Base-by-base conservation (phyloP, 768 basidiomycete species). In the Collybia mongolica region DNA sequence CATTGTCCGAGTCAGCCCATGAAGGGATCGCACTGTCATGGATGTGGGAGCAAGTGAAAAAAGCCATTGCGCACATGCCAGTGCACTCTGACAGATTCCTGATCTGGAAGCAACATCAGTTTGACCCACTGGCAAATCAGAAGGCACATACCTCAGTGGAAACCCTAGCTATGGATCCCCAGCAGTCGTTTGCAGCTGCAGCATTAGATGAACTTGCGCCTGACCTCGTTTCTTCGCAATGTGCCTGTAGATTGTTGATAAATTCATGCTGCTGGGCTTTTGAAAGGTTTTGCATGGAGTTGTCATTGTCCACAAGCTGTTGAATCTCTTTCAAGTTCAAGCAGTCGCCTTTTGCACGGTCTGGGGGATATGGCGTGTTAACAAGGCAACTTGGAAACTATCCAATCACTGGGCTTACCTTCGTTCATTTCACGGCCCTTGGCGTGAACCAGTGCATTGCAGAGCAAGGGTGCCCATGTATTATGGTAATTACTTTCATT, bases 401-500 rank as follows among this genome's bases (percentile, higher is more conserved):
- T 29, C 23, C 12, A 19, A 32, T 17, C 28, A 44, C 18, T 29
- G 17, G 18, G 35, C 28, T 28, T 4, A 15, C 43, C 43, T 29
- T 44, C 17, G 7, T 44, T 44, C 43, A 44, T 44, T 12, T 44
- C n/a, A 6, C 28, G 9, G 35, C 43, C 43, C 35, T 44, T 44
- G 43, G 43, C 43, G 35, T 44, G 43, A 29, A 44, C 26, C n/a
- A 44, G 35, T 18, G n/a, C 43, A 44, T 44, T 44, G 18, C 26
- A 6, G 15, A 44, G 43, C 5, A 32, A 18, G 11, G 7, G 43
- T 29, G 43, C 43, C 28, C 8, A 19, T 2, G n/a, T 43, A 15
- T 43, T 26, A 24, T 43, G 41, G 41, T 43, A 43, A 28, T 8
- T 43, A 28, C 17, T 44, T 32, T 44, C n/a, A 18, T 29, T 44